Evolutionary conservation across 768 basidiomycete species (phyloP).

Genomic region (Sarcodon aspratus): DNA sequence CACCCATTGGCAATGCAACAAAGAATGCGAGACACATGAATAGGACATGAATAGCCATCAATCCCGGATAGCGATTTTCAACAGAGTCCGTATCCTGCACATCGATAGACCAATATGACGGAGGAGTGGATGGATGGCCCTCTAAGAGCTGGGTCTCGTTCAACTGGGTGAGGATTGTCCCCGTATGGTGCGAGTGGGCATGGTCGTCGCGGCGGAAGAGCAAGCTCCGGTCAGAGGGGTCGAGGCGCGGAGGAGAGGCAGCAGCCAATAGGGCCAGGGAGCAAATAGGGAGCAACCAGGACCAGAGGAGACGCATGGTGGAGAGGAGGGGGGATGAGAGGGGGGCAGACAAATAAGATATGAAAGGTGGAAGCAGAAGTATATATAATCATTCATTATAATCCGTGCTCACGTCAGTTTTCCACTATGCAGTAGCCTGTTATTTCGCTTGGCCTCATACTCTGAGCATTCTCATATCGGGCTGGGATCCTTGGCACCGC

Average conservation of each 20-base stretch:
- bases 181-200: constrained; percentile 27
- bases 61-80: constrained; percentile 42
- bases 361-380: neutral
- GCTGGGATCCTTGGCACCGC: too few species aligned
- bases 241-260: constrained; percentile 3
- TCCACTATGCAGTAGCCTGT: too few species aligned
- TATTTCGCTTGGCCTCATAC: too few species aligned
- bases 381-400: neutral
- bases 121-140: constrained; percentile 58
- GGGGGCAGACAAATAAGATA: neutral
- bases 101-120: constrained; percentile 79
- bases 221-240: constrained; percentile 9
- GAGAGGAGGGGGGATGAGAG: neutral
- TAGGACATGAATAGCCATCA: constrained; percentile 66
- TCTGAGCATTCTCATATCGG: too few species aligned
- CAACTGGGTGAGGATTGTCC: constrained; percentile 42
- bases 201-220: constrained; percentile 24
- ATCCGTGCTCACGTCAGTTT: too few species aligned
- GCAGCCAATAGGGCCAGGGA: constrained; percentile 8
- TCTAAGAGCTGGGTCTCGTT: constrained; percentile 70
- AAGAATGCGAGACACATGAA: constrained; percentile 79
- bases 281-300: constrained; percentile 2
- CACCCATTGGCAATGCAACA: constrained; percentile 69
- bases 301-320: neutral
- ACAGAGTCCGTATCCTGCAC: constrained; percentile 37